These are phyloP conservation scores for Phytopythium vexans DNA, from an alignment of 352 stramenopile species.

Conservation along the genomic window DNA sequence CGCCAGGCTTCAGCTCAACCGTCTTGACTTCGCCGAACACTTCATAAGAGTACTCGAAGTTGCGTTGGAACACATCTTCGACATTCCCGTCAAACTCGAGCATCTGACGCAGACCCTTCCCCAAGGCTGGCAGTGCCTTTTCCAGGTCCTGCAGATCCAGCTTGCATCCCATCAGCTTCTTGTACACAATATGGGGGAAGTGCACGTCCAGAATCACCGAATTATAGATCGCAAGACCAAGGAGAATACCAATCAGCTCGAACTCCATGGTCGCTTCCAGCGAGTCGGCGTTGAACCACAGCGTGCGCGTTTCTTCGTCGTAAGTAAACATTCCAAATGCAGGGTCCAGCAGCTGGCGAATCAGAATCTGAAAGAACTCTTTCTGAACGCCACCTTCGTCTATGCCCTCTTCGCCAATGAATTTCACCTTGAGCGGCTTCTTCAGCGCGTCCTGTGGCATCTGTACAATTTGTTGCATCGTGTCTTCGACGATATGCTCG, in stretches of 20 bases:
- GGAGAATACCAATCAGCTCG: constrained; percentile 79
- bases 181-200: constrained; percentile 82
- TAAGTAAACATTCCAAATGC: constrained; percentile 81
- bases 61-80: constrained; percentile 63
- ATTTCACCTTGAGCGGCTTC: constrained; percentile 82
- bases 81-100: constrained; percentile 69
- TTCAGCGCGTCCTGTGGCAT: constrained; percentile 51
- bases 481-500: constrained; percentile 75
- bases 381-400: constrained; percentile 81
- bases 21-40: constrained; percentile 79
- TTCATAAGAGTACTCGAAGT: constrained; percentile 82
- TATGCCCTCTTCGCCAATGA: constrained; percentile 78
- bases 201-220: constrained; percentile 79
- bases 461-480: constrained; percentile 66
- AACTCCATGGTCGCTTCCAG: constrained; percentile 83
- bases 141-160: constrained; percentile 63
- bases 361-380: constrained; percentile 83
- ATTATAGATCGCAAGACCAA: constrained; percentile 85
- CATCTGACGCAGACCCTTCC: constrained; percentile 60
- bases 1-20: constrained; percentile 64
- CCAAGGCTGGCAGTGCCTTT: constrained; percentile 47
- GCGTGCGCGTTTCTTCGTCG: constrained; percentile 58
- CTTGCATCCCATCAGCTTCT: constrained; percentile 64
- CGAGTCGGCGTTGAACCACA: constrained; percentile 85
- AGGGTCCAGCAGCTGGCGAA: constrained; percentile 68